These are phyloP conservation scores for Striga hermonthica DNA, from an alignment of 305 asterid genomes.

Conservation along the genomic window DNA sequence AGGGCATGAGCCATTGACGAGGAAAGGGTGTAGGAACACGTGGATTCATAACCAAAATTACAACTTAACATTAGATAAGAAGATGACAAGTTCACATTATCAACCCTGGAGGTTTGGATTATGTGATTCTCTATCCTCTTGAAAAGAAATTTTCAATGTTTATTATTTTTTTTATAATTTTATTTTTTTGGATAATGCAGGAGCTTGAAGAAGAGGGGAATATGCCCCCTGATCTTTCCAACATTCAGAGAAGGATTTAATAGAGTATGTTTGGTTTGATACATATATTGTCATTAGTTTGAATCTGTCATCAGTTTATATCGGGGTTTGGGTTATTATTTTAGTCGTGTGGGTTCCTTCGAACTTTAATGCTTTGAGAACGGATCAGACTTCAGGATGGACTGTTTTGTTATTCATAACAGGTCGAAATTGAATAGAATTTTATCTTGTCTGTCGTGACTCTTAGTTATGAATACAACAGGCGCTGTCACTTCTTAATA, in stretches of 20 bases:
- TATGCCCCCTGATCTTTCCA: constrained; percentile 76
- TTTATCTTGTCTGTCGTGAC: constrained; percentile 26
- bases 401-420: constrained; percentile 27
- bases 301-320: constrained; percentile 6
- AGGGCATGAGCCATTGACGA: constrained; percentile 51
- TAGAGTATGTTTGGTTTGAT: constrained; percentile 52
- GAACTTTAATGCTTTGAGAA: constrained; percentile 61
- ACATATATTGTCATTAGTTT: constrained; percentile 6
- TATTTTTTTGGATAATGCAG: constrained; percentile 33
- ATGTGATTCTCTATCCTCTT: constrained; percentile 5
- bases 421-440: constrained; percentile 28
- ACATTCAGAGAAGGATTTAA: constrained; percentile 78
- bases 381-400: constrained; percentile 26
- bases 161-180: constrained; percentile 1
- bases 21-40: constrained; percentile 43
- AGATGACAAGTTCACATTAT: constrained; percentile 76
- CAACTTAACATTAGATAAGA: constrained; percentile 61
- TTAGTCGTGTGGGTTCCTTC: constrained; percentile 87
- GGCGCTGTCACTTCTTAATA: constrained; percentile 2
- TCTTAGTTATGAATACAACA: constrained; percentile 24
- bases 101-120: constrained; percentile 60
- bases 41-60: constrained; percentile 53
- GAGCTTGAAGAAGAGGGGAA: constrained; percentile 82
- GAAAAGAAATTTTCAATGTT: neutral
- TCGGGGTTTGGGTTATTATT: constrained; percentile 30